Base-by-base conservation (phyloP, 164 flowering plant genomes). In the Dillenia suffruticosa region DNA sequence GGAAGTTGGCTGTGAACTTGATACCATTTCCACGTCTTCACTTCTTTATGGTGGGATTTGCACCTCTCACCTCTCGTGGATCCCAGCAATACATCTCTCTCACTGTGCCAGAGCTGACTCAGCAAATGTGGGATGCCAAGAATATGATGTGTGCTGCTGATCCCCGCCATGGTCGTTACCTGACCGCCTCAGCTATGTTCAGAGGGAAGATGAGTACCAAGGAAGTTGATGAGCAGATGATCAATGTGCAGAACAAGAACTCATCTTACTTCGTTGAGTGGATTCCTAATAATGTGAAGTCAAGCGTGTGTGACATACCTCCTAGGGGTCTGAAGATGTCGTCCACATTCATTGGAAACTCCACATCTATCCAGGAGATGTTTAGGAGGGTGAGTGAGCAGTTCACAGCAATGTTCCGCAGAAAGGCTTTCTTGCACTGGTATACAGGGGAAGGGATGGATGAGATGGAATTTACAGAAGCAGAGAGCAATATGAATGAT, bases 131-230 rank as follows among this genome's bases (percentile, higher is more conserved):
- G 93, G 93, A 87, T 72, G 67, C 92, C 59, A 84, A 84, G 73
- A 87, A 84, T 76, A 87, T 87, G 92, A 87, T 87, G 93, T 87
- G 90, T 59, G 92, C 92, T 8, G 92, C 92, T 40, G 92, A 87
- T 50, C 92, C 92, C 1, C 86, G 90, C 56, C 90, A 87, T 49
- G 93, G 93, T 10, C 86, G 93, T 53, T 88, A 88, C 71, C 76
- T 88, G 58, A 88, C 95, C 0, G 95, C 89, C 67, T 88, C 95
- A 9, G 94, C 94, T 70, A 85, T 87, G 91, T 88, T 88, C 74
- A 63, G 90, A 24, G 90, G 90, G 13, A 87, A 84, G 70, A 87
- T 87, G 92, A 87, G 92, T 85, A 84, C 92, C 67, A 87, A 87
- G 62, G 92, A 87, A 70, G 92, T 87, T 19, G 93, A 87, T 57